A percentile compares a stretch with the other conserved stretches of the same genome.
phyloP scores from a whole-genome alignment of 805 yeast species.

The Ogataea naganishii region DNA sequence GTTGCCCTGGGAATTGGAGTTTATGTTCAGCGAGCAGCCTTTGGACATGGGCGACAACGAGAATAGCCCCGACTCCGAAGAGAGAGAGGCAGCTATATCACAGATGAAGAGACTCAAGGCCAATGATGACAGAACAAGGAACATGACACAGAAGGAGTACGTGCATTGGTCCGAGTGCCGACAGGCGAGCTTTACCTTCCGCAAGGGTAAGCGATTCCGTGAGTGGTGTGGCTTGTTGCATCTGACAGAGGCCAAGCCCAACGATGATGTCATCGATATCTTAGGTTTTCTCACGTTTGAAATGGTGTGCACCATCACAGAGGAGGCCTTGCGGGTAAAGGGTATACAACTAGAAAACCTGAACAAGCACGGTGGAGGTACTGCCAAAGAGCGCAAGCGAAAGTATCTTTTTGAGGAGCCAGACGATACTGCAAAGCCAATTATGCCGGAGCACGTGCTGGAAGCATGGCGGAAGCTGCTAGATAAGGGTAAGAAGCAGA shows the following conservation, averaged over 20 bases:
- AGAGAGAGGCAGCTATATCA: constrained; percentile 79
- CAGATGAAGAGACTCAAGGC: constrained; percentile 81
- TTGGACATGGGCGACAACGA: constrained; percentile 59
- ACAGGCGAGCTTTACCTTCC: constrained; percentile 92
- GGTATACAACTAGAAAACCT: constrained; percentile 43
- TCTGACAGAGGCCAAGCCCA: constrained; percentile 82
- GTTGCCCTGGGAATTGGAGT: constrained; percentile 91
- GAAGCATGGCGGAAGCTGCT: constrained; percentile 88
- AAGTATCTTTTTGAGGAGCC: constrained; percentile 79
- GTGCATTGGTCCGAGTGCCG: constrained; percentile 99
- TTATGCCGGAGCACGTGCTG: constrained; percentile 70
- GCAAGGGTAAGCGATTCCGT: constrained; percentile 87
- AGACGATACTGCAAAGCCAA: constrained; percentile 71
- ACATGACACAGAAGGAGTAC: constrained; percentile 95
- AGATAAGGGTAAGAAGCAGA: constrained; percentile 42
- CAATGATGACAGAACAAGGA: constrained; percentile 88
- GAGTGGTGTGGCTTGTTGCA: constrained; percentile 92
- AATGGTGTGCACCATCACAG: constrained; percentile 90
- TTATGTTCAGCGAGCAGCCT: constrained; percentile 89
- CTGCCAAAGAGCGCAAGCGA: constrained; percentile 30
- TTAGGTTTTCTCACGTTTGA: constrained; percentile 93
- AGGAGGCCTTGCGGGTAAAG: constrained; percentile 78
- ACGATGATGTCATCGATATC: constrained; percentile 94
- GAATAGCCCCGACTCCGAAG: constrained; percentile 76
- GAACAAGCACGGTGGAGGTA: constrained; percentile 17